Conservation (phyloP, 495 filamentous ascomycete genomes). For the Immersiella caudata region DNA sequence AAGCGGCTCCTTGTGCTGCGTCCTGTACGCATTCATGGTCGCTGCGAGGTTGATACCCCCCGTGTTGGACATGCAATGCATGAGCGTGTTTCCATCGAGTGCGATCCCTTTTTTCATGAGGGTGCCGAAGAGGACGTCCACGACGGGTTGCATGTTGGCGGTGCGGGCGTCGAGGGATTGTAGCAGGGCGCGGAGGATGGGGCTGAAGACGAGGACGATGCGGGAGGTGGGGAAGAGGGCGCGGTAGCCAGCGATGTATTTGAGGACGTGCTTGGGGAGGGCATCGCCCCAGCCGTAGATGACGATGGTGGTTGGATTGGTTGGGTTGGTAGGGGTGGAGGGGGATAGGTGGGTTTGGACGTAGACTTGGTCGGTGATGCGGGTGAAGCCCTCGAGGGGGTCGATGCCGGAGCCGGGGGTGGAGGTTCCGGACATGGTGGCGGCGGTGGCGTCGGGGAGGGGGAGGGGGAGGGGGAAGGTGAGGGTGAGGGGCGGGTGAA, state of each 20-base stretch:
- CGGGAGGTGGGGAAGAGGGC: conserved; percentile 51
- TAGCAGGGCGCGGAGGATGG: conserved; percentile 49
- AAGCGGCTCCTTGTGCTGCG: conserved; percentile 34
- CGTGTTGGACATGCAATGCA: conserved; percentile 58
- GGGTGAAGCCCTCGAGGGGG: conserved; percentile 39
- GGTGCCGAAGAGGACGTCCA: conserved; percentile 37
- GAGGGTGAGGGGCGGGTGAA: background rate
- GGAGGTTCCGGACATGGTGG: conserved; percentile 14
- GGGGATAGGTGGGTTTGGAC: conserved; percentile 15
- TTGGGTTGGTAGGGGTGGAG: conserved; percentile 30
- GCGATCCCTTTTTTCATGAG: conserved; percentile 10
- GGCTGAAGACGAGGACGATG: conserved; percentile 52
- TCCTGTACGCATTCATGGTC: conserved; percentile 50
- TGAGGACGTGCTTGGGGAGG: conserved; percentile 53
- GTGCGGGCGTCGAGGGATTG: conserved; percentile 47
- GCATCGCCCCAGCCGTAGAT: conserved; percentile 62
- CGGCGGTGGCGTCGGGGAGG: background rate
- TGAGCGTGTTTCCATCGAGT: conserved; percentile 36
- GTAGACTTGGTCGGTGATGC: conserved; percentile 37
- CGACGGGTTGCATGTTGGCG: conserved; percentile 51
- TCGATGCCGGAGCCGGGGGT: conserved; percentile 11
- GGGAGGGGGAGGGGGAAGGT: background rate
- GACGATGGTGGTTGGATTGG: conserved; percentile 45
- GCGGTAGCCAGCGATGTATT: conserved; percentile 57
- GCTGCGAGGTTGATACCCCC: conserved; percentile 55